These are phyloP conservation scores for Penicillium brasilianum DNA, from an alignment of 2,329 filamentous ascomycete genomes.

Conservation along the genomic window DNA sequence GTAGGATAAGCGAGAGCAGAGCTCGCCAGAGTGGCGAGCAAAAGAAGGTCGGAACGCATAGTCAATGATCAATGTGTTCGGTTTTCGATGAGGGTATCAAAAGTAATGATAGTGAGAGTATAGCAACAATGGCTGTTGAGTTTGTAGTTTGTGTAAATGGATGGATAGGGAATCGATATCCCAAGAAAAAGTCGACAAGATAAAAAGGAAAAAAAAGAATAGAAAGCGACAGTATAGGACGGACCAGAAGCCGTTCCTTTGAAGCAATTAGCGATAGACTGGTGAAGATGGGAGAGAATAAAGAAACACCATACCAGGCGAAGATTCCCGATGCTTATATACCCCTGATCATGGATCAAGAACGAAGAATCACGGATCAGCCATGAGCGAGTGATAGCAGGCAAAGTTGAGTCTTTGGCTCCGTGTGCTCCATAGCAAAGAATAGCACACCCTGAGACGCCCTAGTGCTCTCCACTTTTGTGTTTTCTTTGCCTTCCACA, in stretches of 20 bases:
- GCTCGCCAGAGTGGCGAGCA: slow-evolving; percentile 43
- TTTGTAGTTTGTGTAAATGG: not conserved
- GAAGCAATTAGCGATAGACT: slow-evolving; percentile 42
- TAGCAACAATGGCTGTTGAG: slow-evolving; percentile 17
- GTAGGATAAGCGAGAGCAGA: slow-evolving; percentile 40
- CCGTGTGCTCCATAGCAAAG: slow-evolving; percentile 1
- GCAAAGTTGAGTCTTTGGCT: slow-evolving; percentile 6
- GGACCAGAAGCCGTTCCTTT: slow-evolving; percentile 19
- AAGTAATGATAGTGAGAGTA: slow-evolving; percentile 29
- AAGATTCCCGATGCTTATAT: slow-evolving; percentile 41
- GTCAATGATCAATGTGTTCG: slow-evolving; percentile 14
- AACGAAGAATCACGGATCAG: no score
- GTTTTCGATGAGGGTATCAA: slow-evolving; percentile 25
- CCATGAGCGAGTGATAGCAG: slow-evolving; percentile 4
- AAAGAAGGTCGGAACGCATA: slow-evolving; percentile 35
- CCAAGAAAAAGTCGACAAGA: slow-evolving; percentile 11
- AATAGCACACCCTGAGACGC: slow-evolving; percentile 2
- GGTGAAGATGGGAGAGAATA: slow-evolving; percentile 30
- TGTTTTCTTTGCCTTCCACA: not conserved
- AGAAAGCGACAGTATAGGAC: slow-evolving; percentile 29
- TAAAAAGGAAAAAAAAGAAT: slow-evolving; percentile 21
- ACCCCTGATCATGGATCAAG: slow-evolving; percentile 32
- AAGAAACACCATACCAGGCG: slow-evolving; percentile 23
- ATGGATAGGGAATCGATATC: not conserved
- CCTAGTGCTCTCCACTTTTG: slow-evolving; percentile 14